Conservation (phyloP, 257 asterid species). For the Solanum habrochaites region DNA sequence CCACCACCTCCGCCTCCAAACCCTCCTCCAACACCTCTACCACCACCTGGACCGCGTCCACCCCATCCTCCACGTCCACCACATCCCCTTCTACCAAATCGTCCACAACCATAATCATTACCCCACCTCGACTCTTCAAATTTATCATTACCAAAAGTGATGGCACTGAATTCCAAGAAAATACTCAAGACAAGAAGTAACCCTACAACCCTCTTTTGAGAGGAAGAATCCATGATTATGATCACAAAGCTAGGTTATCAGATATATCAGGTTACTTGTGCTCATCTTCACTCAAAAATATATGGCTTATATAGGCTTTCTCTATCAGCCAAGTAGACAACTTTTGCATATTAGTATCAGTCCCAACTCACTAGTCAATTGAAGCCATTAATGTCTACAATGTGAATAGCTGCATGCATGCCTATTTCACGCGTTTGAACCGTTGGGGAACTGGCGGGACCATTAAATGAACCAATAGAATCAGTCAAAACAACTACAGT, state of each 20-base stretch:
- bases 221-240: slow-evolving; percentile 8
- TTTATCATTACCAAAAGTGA: slow-evolving; percentile 9
- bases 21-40: not conserved
- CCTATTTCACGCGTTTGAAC: slow-evolving; percentile 15
- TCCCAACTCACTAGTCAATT: not conserved
- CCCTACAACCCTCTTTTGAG: slow-evolving; percentile 4
- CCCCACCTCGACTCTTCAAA: slow-evolving; percentile 13
- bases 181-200: slow-evolving; percentile 7
- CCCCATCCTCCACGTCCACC: slow-evolving; percentile 2
- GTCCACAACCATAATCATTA: slow-evolving; percentile 10
- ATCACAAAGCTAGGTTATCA: not conserved
- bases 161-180: slow-evolving; percentile 10
- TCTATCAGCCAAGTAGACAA: not conserved
- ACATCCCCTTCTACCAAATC: slow-evolving; percentile 11
- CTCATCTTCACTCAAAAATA: not conserved
- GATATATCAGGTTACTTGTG: not conserved
- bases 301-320: not conserved
- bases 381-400: slow-evolving; percentile 2
- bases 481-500: not conserved
- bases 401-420: slow-evolving; percentile 7
- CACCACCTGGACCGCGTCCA: slow-evolving; percentile 7
- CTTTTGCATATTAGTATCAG: not conserved
- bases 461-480: slow-evolving; percentile 2
- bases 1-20: slow-evolving; percentile 8
- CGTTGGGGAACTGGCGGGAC: slow-evolving; percentile 26